phyloP scores from a whole-genome alignment of 306 rosid species.

The Vigna nakashimae region DNA sequence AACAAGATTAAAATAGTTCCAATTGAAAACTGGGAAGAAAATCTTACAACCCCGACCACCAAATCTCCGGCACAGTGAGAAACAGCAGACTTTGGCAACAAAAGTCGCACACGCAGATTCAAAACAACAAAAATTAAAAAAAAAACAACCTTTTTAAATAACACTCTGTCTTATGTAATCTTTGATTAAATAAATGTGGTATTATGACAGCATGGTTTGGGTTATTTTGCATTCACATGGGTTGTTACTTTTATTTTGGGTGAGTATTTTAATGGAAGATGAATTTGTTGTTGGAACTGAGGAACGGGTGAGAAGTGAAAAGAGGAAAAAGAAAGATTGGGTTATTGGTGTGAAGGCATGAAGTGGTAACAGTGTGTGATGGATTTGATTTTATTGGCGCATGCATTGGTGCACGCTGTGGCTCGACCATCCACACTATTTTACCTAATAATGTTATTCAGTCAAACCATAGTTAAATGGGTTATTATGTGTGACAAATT shows the following conservation, averaged over 20 bases:
- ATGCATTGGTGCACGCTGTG: constrained; percentile 50
- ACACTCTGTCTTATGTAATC: constrained; percentile 46
- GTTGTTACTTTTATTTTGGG: neutral
- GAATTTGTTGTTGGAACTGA: neutral
- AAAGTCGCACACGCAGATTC: constrained; percentile 62
- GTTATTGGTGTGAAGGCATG: neutral
- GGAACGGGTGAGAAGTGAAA: constrained; percentile 33
- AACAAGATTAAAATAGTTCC: neutral
- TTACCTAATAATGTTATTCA: neutral
- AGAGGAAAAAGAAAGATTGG: no score
- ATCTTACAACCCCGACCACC: constrained; percentile 67
- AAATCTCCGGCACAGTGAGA: constrained; percentile 63
- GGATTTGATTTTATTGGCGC: no score
- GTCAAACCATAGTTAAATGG: constrained; percentile 37
- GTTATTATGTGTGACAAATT: no score
- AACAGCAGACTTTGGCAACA: constrained; percentile 51
- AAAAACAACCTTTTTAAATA: constrained; percentile 25
- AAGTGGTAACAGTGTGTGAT: no score
- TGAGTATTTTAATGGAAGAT: no score
- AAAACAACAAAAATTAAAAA: neutral
- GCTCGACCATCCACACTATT: constrained; percentile 44
- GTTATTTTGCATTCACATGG: constrained; percentile 31
- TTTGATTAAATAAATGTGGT: neutral
- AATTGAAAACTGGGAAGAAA: constrained; percentile 43
- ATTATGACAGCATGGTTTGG: neutral